Percentiles rank a stretch among this genome's conserved stretches.
Conservation (phyloP, 129 eudicot genomes). For the Tanacetum coccineum region DNA sequence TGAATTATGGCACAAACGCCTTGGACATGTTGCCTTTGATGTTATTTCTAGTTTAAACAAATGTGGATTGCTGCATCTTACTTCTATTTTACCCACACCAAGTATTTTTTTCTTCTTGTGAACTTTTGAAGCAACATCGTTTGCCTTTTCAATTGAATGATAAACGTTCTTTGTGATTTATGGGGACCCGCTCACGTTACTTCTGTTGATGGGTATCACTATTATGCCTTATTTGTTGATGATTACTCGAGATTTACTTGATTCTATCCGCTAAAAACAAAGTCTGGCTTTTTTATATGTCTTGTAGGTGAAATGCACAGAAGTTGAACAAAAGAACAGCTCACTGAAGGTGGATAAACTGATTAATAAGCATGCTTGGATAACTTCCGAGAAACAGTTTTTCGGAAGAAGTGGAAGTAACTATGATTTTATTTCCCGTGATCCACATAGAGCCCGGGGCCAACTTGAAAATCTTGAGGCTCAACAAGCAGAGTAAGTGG, state of each 20-base stretch:
- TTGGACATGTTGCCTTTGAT: slow-evolving; percentile 7
- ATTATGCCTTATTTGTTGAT: too few relatives aligned
- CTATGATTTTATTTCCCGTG: slow-evolving; percentile 74
- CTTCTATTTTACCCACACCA: slow-evolving; percentile 12
- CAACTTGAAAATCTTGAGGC: slow-evolving; percentile 65
- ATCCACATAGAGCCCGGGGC: slow-evolving; percentile 59
- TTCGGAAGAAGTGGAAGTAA: slow-evolving; percentile 82
- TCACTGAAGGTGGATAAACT: too few relatives aligned
- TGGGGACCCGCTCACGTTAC: too few relatives aligned
- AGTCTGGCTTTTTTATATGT: too few relatives aligned
- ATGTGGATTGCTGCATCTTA: background rate
- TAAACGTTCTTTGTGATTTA: background rate
- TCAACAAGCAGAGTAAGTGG: slow-evolving; percentile 67
- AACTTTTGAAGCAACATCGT: background rate
- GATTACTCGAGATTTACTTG: too few relatives aligned
- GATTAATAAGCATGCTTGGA: too few relatives aligned
- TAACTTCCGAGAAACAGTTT: slow-evolving; percentile 73
- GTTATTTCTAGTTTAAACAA: background rate
- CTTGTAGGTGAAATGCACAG: too few relatives aligned
- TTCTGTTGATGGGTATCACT: too few relatives aligned
- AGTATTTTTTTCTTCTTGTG: background rate
- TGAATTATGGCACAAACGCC: slow-evolving; percentile 15
- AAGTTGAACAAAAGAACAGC: too few relatives aligned
- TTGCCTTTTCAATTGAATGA: background rate
- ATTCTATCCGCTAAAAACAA: too few relatives aligned